Conservation (phyloP, 371 early-diverging fungal genomes). For the Lichtheimia corymbifera region DNA sequence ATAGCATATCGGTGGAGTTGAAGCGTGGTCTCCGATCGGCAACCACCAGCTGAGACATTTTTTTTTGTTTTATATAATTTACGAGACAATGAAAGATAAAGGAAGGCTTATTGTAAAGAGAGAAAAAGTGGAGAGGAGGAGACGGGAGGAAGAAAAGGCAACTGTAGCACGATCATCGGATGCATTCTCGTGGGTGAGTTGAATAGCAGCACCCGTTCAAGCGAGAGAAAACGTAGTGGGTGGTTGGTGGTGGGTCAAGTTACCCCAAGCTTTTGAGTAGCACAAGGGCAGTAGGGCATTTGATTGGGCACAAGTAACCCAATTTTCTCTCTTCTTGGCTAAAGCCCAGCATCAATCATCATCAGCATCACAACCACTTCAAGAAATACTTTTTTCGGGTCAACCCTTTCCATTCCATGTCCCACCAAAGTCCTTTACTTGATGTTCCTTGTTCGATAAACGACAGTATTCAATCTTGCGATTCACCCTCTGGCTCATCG, state of each 20-base stretch:
- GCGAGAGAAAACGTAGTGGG: too few relatives aligned
- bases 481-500: constrained; percentile 21
- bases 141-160: not conserved
- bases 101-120: not conserved
- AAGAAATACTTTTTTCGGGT: too few relatives aligned
- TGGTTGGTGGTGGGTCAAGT: not conserved
- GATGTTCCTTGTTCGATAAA: constrained; percentile 15
- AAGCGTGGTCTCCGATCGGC: too few relatives aligned
- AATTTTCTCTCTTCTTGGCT: constrained; percentile 3
- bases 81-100: not conserved
- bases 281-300: not conserved
- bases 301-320: not conserved
- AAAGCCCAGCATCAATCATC: too few relatives aligned
- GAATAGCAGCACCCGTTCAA: not conserved
- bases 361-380: too few relatives aligned
- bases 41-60: too few relatives aligned
- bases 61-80: too few relatives aligned
- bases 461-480: constrained; percentile 20
- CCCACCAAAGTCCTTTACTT: constrained; percentile 19
- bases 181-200: not conserved
- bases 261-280: not conserved
- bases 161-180: constrained; percentile 2
- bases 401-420: constrained; percentile 5
- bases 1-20: too few relatives aligned
- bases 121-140: not conserved